Conservation (phyloP, 148 eudicot genomes). For the Rhododendron griersonianum region DNA sequence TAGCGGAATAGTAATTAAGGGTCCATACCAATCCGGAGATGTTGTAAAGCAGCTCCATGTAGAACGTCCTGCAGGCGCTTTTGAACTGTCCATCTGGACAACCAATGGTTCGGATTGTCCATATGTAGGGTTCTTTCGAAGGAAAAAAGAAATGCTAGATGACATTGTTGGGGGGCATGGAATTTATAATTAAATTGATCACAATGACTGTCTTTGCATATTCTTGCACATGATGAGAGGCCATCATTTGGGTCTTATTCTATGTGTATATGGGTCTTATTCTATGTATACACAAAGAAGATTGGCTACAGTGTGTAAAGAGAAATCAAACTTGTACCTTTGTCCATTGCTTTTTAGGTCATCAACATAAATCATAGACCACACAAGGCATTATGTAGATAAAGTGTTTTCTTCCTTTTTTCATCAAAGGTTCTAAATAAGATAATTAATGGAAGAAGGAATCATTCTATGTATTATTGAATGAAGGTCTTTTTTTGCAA, state of each 20-base stretch:
- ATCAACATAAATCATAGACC: background rate
- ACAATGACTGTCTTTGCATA: background rate
- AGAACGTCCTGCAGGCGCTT: too few relatives aligned
- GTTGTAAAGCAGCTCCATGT: background rate
- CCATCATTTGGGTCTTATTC: background rate
- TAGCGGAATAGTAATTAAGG: too few relatives aligned
- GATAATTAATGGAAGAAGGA: background rate
- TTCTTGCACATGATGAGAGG: constrained; percentile 2
- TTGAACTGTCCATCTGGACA: too few relatives aligned
- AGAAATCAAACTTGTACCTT: background rate
- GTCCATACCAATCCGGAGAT: too few relatives aligned
- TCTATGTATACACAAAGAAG: background rate
- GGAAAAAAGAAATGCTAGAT: background rate
- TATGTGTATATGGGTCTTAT: too few relatives aligned
- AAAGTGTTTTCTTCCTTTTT: background rate
- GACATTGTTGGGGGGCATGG: background rate
- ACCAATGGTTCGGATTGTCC: too few relatives aligned
- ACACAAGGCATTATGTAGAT: background rate
- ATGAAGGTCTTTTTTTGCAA: background rate
- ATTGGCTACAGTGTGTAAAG: background rate
- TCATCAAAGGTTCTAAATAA: too few relatives aligned
- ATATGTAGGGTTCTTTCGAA: background rate
- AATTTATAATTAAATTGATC: background rate
- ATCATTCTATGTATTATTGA: background rate
- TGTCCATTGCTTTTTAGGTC: background rate